phyloP scores from a whole-genome alignment of 345 rosid genomes.

The Pseudoturritis turrita region DNA sequence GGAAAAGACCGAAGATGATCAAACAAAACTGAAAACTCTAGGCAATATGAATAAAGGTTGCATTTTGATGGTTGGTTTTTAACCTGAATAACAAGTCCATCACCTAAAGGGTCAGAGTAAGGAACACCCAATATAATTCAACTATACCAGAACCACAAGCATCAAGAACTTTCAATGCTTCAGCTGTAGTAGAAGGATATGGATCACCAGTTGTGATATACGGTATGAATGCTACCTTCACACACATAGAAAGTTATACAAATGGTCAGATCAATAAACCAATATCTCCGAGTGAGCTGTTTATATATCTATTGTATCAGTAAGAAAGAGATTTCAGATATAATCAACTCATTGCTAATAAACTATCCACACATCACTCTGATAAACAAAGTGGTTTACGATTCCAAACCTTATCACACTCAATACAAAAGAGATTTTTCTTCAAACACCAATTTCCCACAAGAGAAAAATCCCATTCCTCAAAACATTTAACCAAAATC shows the following conservation, averaged over 20 bases:
- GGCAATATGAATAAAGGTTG: too few relatives aligned
- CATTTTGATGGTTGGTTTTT: too few relatives aligned
- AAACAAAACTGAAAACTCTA: too few relatives aligned
- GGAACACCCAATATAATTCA: constrained; percentile 81
- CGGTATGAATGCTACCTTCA: constrained; percentile 83
- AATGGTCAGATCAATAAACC: not conserved
- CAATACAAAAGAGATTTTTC: too few relatives aligned
- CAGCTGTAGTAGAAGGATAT: constrained; percentile 83
- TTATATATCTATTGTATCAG: not conserved
- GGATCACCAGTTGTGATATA: constrained; percentile 98
- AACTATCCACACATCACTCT: not conserved
- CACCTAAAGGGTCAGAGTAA: constrained; percentile 90
- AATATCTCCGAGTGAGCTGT: not conserved
- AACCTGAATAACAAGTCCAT: constrained; percentile 96
- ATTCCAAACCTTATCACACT: too few relatives aligned
- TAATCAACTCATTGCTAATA: not conserved
- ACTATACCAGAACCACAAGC: constrained; percentile 78
- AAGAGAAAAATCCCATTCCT: too few relatives aligned
- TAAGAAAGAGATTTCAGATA: not conserved
- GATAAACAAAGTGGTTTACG: too few relatives aligned
- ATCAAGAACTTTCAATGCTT: constrained; percentile 77
- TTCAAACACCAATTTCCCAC: too few relatives aligned
- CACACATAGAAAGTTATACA: not conserved
- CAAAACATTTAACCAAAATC: too few relatives aligned
- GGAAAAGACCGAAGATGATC: too few relatives aligned